phyloP scores from a whole-genome alignment of 768 basidiomycete genomes.

The Agaricus subrufescens region DNA sequence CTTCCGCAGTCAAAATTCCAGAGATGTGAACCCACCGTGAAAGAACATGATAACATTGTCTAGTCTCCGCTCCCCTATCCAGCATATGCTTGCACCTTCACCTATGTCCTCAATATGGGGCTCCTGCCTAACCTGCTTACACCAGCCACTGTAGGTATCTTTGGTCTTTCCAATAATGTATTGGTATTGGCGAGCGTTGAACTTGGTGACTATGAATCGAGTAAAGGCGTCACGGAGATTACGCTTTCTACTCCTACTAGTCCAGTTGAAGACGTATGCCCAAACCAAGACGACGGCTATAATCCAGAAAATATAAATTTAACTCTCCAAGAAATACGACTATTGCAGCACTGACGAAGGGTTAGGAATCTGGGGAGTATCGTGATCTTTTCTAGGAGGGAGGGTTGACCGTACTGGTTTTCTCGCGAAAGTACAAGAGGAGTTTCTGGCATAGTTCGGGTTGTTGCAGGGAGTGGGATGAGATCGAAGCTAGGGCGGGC shows the following conservation, averaged over 20 bases:
- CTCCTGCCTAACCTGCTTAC: background rate
- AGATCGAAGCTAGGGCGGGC: no score
- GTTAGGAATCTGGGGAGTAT: constrained; percentile 1
- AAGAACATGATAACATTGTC: constrained; percentile 16
- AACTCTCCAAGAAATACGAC: no score
- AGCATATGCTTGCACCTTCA: constrained; percentile 14
- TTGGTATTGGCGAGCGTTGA: constrained; percentile 2
- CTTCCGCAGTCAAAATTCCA: no score
- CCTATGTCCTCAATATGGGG: constrained; percentile 8
- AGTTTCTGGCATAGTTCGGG: constrained; percentile 3
- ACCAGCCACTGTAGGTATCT: background rate
- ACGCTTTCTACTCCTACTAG: constrained; percentile 7
- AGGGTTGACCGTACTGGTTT: constrained; percentile 4
- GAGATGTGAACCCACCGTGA: constrained; percentile 11
- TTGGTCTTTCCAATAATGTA: background rate
- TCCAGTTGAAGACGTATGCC: constrained; percentile 3
- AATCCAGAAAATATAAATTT: background rate
- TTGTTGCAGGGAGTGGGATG: background rate
- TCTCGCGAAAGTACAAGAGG: background rate
- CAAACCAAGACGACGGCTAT: constrained; percentile 6
- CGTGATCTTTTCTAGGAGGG: constrained; percentile 2
- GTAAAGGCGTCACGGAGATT: background rate
- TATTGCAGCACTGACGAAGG: constrained; percentile 2
- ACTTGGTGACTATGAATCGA: background rate
- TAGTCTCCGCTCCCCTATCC: constrained; percentile 13